These are phyloP conservation scores for Pueraria montana DNA, from an alignment of 306 rosid genomes.

Conservation along the genomic window DNA sequence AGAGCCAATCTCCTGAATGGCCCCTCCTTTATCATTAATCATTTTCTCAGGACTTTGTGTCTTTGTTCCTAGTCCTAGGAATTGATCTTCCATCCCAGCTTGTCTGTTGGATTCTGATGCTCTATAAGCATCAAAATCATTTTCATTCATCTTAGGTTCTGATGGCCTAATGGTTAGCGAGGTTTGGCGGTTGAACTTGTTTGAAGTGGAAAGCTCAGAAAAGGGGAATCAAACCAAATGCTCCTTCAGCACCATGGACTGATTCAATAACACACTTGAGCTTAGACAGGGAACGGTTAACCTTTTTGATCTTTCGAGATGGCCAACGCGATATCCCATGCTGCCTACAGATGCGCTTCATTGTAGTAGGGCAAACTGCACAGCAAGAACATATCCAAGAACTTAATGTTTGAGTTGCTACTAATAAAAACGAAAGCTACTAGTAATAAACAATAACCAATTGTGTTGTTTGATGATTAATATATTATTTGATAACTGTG, in stretches of 20 bases:
- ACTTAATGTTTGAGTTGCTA: conserved; percentile 25
- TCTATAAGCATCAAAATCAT: conserved; percentile 54
- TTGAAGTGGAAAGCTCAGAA: conserved; percentile 57
- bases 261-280: conserved; percentile 85
- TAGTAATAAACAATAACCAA: neutral
- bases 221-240: conserved; percentile 69
- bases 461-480: neutral
- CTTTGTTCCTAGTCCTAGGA: conserved; percentile 41
- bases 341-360: conserved; percentile 95
- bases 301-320: conserved; percentile 91
- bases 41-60: conserved; percentile 49
- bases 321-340: conserved; percentile 98
- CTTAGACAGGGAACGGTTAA: conserved; percentile 81
- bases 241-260: conserved; percentile 87
- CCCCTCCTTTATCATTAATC: conserved; percentile 47
- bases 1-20: conserved; percentile 40
- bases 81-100: conserved; percentile 50
- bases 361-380: conserved; percentile 96
- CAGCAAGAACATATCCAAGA: conserved; percentile 40
- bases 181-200: conserved; percentile 53
- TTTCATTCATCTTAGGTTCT: conserved; percentile 57
- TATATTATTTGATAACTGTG: neutral
- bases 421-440: neutral
- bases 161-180: conserved; percentile 48
- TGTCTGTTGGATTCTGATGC: conserved; percentile 49